phyloP scores from a whole-genome alignment of 78 protist genomes.

The Dictyostelium firmibasis region DNA sequence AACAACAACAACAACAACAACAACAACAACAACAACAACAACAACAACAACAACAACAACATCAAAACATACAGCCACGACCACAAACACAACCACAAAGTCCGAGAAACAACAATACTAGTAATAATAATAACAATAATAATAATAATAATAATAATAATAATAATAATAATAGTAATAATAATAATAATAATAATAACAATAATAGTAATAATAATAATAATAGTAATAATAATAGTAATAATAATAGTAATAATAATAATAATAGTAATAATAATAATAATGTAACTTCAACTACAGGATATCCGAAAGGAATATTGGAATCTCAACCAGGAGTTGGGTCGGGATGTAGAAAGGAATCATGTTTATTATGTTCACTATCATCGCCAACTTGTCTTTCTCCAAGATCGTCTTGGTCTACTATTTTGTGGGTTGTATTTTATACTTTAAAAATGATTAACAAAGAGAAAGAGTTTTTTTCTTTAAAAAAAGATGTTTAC shows the following conservation, averaged over 20 bases:
- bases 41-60: not conserved
- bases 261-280: not conserved
- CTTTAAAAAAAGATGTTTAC: constrained; percentile 57
- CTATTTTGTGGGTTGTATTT: constrained; percentile 76
- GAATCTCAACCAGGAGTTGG: constrained; percentile 60
- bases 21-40: not conserved
- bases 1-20: not conserved
- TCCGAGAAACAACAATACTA: not conserved
- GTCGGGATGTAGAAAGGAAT: constrained; percentile 6
- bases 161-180: constrained; percentile 8
- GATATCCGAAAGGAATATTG: constrained; percentile 40
- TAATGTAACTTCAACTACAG: not conserved
- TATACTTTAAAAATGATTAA: constrained; percentile 18
- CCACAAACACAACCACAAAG: constrained; percentile 5
- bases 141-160: constrained; percentile 7
- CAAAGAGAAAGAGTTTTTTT: constrained; percentile 54
- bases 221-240: not conserved
- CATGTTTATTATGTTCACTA: constrained; percentile 7
- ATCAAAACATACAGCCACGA: not conserved
- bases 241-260: not conserved
- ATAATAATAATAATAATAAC: not conserved
- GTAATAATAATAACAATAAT: not conserved
- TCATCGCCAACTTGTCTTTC: constrained; percentile 31
- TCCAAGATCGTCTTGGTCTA: constrained; percentile 61
- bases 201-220: not conserved